These are phyloP conservation scores for Verticillium albo-atrum DNA, from an alignment of 2,329 filamentous ascomycete genomes.

Conservation along the genomic window DNA sequence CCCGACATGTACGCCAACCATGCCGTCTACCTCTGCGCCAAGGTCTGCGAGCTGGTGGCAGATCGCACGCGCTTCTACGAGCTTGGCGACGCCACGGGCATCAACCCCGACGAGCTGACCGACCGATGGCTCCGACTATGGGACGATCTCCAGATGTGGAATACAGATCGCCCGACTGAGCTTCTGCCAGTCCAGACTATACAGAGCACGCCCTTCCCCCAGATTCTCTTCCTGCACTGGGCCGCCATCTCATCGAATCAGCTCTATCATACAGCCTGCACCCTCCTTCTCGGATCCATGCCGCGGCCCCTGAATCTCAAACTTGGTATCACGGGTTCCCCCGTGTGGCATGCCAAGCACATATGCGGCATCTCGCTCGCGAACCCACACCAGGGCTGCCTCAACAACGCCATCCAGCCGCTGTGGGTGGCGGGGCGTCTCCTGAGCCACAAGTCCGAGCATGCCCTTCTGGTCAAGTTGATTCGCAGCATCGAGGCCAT, in stretches of 20 bases:
- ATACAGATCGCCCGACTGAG: slow-evolving; percentile 37
- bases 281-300: slow-evolving; percentile 43
- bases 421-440: slow-evolving; percentile 51
- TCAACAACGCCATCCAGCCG: slow-evolving; percentile 55
- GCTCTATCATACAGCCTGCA: slow-evolving; percentile 51
- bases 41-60: slow-evolving; percentile 44
- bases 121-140: slow-evolving; percentile 43
- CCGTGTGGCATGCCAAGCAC: slow-evolving; percentile 50
- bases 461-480: slow-evolving; percentile 32
- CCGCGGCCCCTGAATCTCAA: slow-evolving; percentile 21
- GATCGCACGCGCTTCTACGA: slow-evolving; percentile 43
- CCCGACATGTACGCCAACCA: slow-evolving; percentile 57
- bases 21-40: slow-evolving; percentile 51
- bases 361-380: slow-evolving; percentile 53
- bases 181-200: slow-evolving; percentile 39
- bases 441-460: slow-evolving; percentile 44
- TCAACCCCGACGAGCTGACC: slow-evolving; percentile 29
- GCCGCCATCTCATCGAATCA: slow-evolving; percentile 54
- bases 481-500: slow-evolving; percentile 45
- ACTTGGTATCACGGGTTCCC: slow-evolving; percentile 26
- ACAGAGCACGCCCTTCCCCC: slow-evolving; percentile 41
- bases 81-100: slow-evolving; percentile 38
- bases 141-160: slow-evolving; percentile 46
- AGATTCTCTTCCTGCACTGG: slow-evolving; percentile 48
- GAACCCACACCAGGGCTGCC: slow-evolving; percentile 49